Base-by-base conservation (phyloP, 805 yeast genomes). In the Maudiozyma saulgeensis region DNA sequence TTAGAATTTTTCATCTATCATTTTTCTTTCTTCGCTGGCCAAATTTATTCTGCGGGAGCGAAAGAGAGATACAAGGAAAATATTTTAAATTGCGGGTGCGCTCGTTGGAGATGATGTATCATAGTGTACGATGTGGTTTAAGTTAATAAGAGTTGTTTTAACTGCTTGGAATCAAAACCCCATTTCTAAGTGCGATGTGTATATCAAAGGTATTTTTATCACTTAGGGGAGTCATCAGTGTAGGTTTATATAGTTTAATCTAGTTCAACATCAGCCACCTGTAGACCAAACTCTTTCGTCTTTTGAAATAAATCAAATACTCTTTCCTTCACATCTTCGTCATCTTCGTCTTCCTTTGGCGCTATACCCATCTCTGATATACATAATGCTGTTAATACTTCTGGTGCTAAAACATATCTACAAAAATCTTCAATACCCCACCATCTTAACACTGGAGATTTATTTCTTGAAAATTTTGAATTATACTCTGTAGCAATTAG, bases 341-440 rank as follows among this genome's bases (percentile, higher is more conserved):
- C 18, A 11, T 43, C 21, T 23, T 43, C 45, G 15, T n/a, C 37
- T n/a, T 40, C 11, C 38, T 32, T n/a, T 6, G 21, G 31, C 9
- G 61, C 45, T 37, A 69, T 50, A 1, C 56, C 49, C 62, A 71
- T 55, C 52, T 81, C 83, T 3, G 74, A 72, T 59, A 72, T 69
- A 7, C 78, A 74, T 19, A 81, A 56, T 31, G 79, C 64, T 6
- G 78, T 64, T 4, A 81, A 70, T 6, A 84, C 61, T 55, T 84
- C 90, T 26, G 84, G 81, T 7, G 86, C 80, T 23, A 84, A 61
- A 1, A 83, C 81, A 56, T 78, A 80, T 16, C 76, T 70, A 2
- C 75, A 64, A 58, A 82, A 84, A 47, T 77, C 76, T 21, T 72
- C 71, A 1, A 69, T 56, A 2, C 84, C 78, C 87, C 88, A 83